Evolutionary conservation across 2,329 filamentous ascomycete genomes (phyloP), one percentile per base, ranked within the genome.

Genomic region (Cladobotryum protrusum): DNA sequence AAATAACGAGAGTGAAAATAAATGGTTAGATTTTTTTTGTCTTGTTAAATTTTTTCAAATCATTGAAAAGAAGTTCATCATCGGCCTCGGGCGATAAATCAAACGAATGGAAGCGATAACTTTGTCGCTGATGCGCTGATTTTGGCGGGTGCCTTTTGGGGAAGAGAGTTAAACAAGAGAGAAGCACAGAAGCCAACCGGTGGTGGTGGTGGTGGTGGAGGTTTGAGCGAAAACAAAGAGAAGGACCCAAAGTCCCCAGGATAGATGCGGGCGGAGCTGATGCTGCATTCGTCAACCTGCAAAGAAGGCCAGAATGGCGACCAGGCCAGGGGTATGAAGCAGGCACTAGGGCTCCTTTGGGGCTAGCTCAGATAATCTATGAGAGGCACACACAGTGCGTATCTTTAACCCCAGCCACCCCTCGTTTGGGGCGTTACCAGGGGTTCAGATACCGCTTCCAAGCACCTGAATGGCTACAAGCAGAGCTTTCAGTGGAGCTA

Each of bases 61-160:
- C 57, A 57, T 54, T 47, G 56, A 63, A 63, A 58, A 53, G 57
- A 59, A 55, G 59, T 60, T 67, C 67, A 70, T 69, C 56, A 61
- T 69, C 66, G 60, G 59, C 61, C 61, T 48, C 43, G 47, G 40
- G 49, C 49, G 49, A 52, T 36, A 45, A 40, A 20, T 15, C 42
- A 52, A 49, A 42, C 49, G 41, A 52, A 52, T 32, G 49, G 41
- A 52, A 32, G 37, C 29, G 17, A 33, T 17, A 5, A 18, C 29
- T 35, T n/a, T 29, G 46, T 7, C 24, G 14, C 29, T 36, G 17
- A 36, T 34, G 14, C 43, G 24, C 15, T 18, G n/a, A 29, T 37
- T 6, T 33, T 6, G 13, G 36, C 37, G 37, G 48, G 42, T 46
- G 44, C 36, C 42, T 39, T 43, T 45, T 45, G 35, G 48, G 45